These are phyloP conservation scores for Coemansia sp. DNA, from an alignment of 192 early-diverging fungal species.

Conservation along the genomic window DNA sequence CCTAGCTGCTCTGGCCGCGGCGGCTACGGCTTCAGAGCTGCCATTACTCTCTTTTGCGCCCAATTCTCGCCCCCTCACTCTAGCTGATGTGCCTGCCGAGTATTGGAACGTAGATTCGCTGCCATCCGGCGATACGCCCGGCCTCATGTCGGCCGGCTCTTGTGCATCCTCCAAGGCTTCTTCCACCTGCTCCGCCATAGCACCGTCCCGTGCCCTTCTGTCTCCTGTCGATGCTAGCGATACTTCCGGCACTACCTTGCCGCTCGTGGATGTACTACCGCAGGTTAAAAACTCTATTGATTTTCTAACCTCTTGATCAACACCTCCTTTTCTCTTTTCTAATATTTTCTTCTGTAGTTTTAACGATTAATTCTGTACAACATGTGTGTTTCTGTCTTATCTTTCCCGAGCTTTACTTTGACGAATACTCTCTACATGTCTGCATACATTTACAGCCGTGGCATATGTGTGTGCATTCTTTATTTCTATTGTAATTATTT, in stretches of 20 bases:
- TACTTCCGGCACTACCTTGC: too few species aligned
- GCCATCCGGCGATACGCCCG: slow-evolving; percentile 12
- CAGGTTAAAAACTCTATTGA: slow-evolving; percentile 42
- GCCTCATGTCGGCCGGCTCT: slow-evolving; percentile 14
- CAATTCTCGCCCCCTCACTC: not conserved
- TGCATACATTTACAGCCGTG: not conserved
- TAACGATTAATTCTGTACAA: not conserved
- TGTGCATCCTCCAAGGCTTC: slow-evolving; percentile 19
- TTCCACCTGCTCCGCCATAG: slow-evolving; percentile 14
- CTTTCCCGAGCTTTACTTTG: too few species aligned
- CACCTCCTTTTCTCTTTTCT: not conserved
- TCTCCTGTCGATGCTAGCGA: not conserved
- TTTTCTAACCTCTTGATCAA: slow-evolving; percentile 31
- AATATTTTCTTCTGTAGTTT: slow-evolving; percentile 1
- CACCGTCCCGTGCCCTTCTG: slow-evolving; percentile 11
- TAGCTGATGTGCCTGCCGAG: not conserved
- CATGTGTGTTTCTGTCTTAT: not conserved
- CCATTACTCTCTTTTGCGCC: slow-evolving; percentile 5
- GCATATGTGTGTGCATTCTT: not conserved
- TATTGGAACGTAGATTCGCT: not conserved
- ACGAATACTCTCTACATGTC: not conserved
- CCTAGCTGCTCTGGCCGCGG: not conserved
- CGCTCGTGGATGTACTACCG: not conserved
- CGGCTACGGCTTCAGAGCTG: not conserved
- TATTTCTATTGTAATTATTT: not conserved